Conservation (phyloP, 179 eudicot genomes). For the Actinidia polygama region DNA sequence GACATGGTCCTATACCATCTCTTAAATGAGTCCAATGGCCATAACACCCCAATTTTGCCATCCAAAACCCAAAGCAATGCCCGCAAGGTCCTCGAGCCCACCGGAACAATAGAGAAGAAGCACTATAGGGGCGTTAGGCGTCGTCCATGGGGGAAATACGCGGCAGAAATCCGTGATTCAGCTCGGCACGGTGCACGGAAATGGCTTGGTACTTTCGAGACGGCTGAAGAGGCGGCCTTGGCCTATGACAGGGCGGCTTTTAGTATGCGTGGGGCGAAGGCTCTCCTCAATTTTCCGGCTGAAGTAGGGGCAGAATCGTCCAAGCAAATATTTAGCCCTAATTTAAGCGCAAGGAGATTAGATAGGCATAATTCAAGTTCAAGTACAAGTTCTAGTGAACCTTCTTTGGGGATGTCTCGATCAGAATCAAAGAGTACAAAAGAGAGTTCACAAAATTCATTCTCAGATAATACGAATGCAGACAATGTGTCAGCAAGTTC, state of each 20-base stretch:
- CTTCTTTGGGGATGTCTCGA: background rate
- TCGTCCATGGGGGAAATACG: constrained; percentile 74
- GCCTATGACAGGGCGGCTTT: constrained; percentile 61
- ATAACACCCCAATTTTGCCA: constrained; percentile 2
- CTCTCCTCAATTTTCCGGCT: constrained; percentile 30
- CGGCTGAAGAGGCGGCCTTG: constrained; percentile 64
- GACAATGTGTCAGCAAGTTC: background rate
- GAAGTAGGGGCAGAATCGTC: constrained; percentile 24
- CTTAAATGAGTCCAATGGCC: constrained; percentile 45
- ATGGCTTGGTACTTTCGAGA: constrained; percentile 56
- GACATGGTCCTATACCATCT: constrained; percentile 54
- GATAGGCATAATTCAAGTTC: constrained; percentile 14
- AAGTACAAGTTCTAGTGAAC: constrained; percentile 9
- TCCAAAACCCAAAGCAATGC: background rate
- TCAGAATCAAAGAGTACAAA: background rate
- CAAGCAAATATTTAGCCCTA: constrained; percentile 20
- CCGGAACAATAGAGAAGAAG: constrained; percentile 32
- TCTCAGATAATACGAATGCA: background rate
- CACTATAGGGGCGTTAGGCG: constrained; percentile 65
- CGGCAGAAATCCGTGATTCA: constrained; percentile 61
- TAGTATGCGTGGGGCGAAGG: constrained; percentile 51
- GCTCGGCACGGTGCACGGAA: constrained; percentile 41
- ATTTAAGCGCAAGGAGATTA: background rate
- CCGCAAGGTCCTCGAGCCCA: background rate
- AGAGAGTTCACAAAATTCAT: background rate